Percentiles rank a stretch among this genome's conserved stretches.
phyloP scores from a whole-genome alignment of 108 stramenopile species.

The Nitzschia inconspicua region DNA sequence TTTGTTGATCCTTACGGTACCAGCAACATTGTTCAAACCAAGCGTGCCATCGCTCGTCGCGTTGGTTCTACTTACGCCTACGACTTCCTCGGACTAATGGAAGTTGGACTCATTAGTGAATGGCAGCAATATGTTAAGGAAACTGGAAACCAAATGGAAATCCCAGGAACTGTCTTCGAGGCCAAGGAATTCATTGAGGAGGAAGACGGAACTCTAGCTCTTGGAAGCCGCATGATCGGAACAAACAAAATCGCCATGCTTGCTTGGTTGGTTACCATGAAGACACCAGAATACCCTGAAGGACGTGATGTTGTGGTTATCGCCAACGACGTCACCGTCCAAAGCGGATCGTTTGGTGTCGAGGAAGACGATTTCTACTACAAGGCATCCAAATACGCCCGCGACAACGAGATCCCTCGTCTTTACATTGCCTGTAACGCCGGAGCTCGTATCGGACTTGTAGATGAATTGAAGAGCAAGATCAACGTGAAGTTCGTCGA shows the following conservation, averaged over 20 bases:
- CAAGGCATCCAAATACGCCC: conserved; percentile 90
- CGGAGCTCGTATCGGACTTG: conserved; percentile 97
- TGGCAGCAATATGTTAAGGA: conserved; percentile 70
- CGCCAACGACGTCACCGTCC: conserved; percentile 97
- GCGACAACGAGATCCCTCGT: conserved; percentile 87
- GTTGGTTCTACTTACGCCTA: conserved; percentile 97
- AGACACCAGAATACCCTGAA: conserved; percentile 97
- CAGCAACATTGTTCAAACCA: conserved; percentile 88
- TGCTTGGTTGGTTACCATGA: conserved; percentile 89
- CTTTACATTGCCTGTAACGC: conserved; percentile 97
- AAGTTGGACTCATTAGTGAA: conserved; percentile 83
- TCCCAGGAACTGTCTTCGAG: conserved; percentile 68
- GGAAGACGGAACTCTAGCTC: conserved; percentile 67
- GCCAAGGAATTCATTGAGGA: conserved; percentile 78
- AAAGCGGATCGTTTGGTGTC: conserved; percentile 97
- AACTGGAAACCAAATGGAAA: conserved; percentile 32
- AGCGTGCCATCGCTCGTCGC: conserved; percentile 95
- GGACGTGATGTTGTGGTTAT: conserved; percentile 96
- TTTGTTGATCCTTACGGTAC: conserved; percentile 89
- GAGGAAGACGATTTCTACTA: conserved; percentile 94
- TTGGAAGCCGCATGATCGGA: conserved; percentile 81
- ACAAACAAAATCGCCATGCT: conserved; percentile 98
- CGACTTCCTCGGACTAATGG: conserved; percentile 96
- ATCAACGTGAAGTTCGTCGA: conserved; percentile 94
- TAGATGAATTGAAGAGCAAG: conserved; percentile 95